Evolutionary conservation across 2,329 filamentous ascomycete genomes (phyloP).

Genomic region (Clarireedia homoeocarpa): DNA sequence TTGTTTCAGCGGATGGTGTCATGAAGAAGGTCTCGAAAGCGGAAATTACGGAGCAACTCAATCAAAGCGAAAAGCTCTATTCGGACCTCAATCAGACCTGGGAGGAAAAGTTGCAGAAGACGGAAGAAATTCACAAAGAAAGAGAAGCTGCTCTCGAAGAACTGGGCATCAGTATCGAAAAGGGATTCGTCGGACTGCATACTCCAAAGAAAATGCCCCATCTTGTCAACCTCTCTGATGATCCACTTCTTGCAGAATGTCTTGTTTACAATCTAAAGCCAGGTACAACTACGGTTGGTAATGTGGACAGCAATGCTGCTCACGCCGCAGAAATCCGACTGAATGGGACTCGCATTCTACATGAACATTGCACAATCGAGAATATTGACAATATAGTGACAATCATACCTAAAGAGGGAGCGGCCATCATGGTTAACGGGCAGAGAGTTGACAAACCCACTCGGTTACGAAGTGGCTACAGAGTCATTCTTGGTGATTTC

Average conservation of each 20-base stretch:
- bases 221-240: constrained; percentile 94
- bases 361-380: constrained; percentile 90
- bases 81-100: constrained; percentile 96
- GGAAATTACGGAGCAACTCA: constrained; percentile 93
- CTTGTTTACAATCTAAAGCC: constrained; percentile 97
- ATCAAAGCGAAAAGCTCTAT: constrained; percentile 92
- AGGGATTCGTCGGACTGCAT: constrained; percentile 89
- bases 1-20: constrained; percentile 74
- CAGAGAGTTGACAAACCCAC: constrained; percentile 80
- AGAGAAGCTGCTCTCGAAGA: constrained; percentile 92
- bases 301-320: constrained; percentile 74
- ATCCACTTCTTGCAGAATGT: constrained; percentile 89
- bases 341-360: constrained; percentile 86
- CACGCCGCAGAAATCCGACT: constrained; percentile 80
- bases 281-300: constrained; percentile 87
- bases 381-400: constrained; percentile 89
- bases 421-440: constrained; percentile 96
- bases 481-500: constrained; percentile 94
- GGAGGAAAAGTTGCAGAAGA: constrained; percentile 94
- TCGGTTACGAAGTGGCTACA: constrained; percentile 81
- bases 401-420: constrained; percentile 79
- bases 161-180: constrained; percentile 96
- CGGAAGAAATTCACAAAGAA: constrained; percentile 96
- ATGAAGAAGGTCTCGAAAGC: constrained; percentile 97
- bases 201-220: constrained; percentile 99